A percentile compares a stretch with the other conserved stretches of the same genome.
Evolutionary conservation across 2,329 filamentous ascomycete species (phyloP).

Genomic region (Colletotrichum somersetense): DNA sequence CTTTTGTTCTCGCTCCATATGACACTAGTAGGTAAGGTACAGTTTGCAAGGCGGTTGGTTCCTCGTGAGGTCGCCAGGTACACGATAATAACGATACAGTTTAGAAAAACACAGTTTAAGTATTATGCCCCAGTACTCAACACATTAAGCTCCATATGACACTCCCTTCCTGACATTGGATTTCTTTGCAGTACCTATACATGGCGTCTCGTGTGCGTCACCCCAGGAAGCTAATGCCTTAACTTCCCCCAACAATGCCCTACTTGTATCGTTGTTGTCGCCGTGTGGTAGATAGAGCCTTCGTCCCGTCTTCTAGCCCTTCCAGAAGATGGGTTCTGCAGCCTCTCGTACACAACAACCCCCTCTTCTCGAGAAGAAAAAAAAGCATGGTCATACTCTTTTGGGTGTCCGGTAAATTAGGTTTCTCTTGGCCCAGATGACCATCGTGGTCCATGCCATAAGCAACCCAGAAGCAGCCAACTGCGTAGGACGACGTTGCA

Average conservation of each 20-base stretch:
- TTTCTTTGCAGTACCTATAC: neutral
- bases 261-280: neutral
- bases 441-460: conserved; percentile 21
- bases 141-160: neutral
- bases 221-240: neutral
- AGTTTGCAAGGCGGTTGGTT: no score
- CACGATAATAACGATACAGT: no score
- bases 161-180: neutral
- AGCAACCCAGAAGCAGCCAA: conserved; percentile 23
- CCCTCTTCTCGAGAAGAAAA: conserved; percentile 24
- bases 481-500: conserved; percentile 32
- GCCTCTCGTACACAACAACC: conserved; percentile 10
- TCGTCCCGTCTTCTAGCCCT: conserved; percentile 20
- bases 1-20: neutral
- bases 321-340: conserved; percentile 17
- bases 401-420: conserved; percentile 29
- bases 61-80: no score
- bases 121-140: no score
- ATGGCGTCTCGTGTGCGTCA: neutral
- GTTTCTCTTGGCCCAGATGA: neutral
- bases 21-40: no score
- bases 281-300: neutral
- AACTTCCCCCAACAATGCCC: conserved; percentile 6
- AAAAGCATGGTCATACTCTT: conserved; percentile 11
- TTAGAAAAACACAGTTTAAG: no score